Percentiles rank a stretch among this genome's conserved stretches.
phyloP scores from a whole-genome alignment of 441 rosid species.

The Erodium moschatum region DNA sequence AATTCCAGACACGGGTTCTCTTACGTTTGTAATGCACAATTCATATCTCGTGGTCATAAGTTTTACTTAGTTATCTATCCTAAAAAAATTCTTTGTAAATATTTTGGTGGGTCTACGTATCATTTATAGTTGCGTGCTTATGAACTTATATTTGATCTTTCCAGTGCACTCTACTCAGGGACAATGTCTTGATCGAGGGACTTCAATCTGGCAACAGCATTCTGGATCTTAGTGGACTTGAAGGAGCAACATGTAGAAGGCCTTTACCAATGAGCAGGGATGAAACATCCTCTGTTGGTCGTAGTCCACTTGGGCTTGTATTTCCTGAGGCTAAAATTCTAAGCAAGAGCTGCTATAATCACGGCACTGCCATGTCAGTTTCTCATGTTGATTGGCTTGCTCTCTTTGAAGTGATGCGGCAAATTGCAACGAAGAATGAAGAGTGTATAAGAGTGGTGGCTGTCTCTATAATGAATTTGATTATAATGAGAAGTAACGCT shows the following conservation, averaged over 20 bases:
- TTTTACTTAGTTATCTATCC: background rate
- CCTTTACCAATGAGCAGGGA: slow-evolving; percentile 23
- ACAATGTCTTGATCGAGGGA: slow-evolving; percentile 51
- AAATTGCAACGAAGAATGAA: slow-evolving; percentile 43
- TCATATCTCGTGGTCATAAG: background rate
- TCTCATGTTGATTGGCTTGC: slow-evolving; percentile 51
- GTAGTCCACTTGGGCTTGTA: slow-evolving; percentile 18
- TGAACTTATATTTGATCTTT: slow-evolving; percentile 84
- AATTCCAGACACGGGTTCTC: background rate
- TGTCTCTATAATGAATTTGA: slow-evolving; percentile 63
- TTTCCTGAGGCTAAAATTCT: slow-evolving; percentile 25
- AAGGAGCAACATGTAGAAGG: slow-evolving; percentile 18
- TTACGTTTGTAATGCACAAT: background rate
- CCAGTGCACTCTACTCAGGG: slow-evolving; percentile 93
- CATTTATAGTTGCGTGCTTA: slow-evolving; percentile 36
- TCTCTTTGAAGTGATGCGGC: slow-evolving; percentile 45
- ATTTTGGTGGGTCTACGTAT: background rate
- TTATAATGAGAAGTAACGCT: slow-evolving; percentile 54
- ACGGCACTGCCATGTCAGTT: slow-evolving; percentile 25
- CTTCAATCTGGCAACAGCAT: slow-evolving; percentile 24
- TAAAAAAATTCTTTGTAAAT: background rate
- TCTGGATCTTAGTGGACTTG: slow-evolving; percentile 26
- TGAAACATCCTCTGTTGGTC: slow-evolving; percentile 24
- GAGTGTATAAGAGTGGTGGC: slow-evolving; percentile 56
- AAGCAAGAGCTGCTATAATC: slow-evolving; percentile 23